Percentiles rank a stretch among this genome's conserved stretches.
Conservation (phyloP, 805 yeast species). For the Metschnikowia corniflorae region DNA sequence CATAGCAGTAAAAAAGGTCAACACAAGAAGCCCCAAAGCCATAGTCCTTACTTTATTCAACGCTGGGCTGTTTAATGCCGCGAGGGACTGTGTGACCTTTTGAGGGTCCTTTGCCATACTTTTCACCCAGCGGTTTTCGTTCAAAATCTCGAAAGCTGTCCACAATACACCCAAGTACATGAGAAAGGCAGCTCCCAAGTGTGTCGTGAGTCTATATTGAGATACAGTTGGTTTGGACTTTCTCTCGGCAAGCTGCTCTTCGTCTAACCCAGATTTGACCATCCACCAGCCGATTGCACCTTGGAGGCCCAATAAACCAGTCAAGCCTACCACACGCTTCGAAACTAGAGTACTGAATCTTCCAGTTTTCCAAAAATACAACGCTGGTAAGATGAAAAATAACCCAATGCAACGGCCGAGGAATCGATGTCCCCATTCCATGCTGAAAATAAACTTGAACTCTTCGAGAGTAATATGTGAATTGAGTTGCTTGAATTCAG, state of each 20-base stretch:
- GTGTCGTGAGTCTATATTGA: conserved; percentile 90
- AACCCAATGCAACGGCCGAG: conserved; percentile 90
- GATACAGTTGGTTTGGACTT: conserved; percentile 96
- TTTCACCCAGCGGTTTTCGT: conserved; percentile 65
- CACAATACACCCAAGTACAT: conserved; percentile 86
- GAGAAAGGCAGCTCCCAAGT: conserved; percentile 86
- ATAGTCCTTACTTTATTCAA: conserved; percentile 54
- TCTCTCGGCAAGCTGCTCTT: conserved; percentile 69
- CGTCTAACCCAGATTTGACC: conserved; percentile 94
- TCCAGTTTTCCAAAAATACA: conserved; percentile 68
- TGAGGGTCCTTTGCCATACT: conserved; percentile 46
- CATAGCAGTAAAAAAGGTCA: conserved; percentile 89
- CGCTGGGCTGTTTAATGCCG: conserved; percentile 58
- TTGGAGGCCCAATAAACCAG: conserved; percentile 82
- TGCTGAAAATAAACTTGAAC: conserved; percentile 87
- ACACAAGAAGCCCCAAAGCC: conserved; percentile 54
- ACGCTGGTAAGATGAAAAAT: conserved; percentile 78
- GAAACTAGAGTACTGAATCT: conserved; percentile 59
- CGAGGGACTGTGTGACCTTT: conserved; percentile 50
- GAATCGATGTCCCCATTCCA: conserved; percentile 97
- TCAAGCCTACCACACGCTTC: conserved; percentile 63
- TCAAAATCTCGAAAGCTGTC: conserved; percentile 81
- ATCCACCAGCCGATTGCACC: conserved; percentile 99
- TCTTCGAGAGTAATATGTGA: conserved; percentile 88
- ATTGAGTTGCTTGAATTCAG: conserved; percentile 87